Evolutionary conservation across 2,329 filamentous ascomycete species (phyloP), one percentile per base, ranked within the genome.

Genomic region (Apiospora koreana): DNA sequence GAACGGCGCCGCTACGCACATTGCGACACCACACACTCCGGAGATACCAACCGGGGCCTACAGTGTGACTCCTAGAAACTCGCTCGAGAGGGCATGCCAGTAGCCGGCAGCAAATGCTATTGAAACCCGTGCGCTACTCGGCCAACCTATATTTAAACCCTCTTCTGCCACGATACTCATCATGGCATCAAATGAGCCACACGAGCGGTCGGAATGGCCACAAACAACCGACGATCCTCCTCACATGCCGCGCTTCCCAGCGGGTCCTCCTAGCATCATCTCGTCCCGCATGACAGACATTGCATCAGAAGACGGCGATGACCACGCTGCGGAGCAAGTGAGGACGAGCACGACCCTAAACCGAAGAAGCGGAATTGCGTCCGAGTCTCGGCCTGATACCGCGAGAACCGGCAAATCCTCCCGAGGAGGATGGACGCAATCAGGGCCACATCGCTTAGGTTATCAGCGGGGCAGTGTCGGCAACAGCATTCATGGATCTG

Each of bases 201-300:
- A 46, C 42, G 45, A 46, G 25, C 42, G 65, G 65, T 46, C 65
- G 35, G 58, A 41, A 48, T 41, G 35, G 70, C 80, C 83, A 62
- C 76, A 77, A 68, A 80, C 84, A 68, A 82, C 82, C 48, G 79
- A 79, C 69, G 77, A 78, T 71, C 83, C 84, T 68, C 3, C 31
- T 62, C 79, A 81, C 25, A 76, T 75, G 48, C 81, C 83, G 2
- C 81, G 83, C 58, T 82, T 83, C 65, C 81, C 83, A 2, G 75
- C 84, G 71, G 86, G 88, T 42, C 86, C 88, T 28, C 85, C 89
- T 65, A 92, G 91, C 73, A 86, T 92, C 70, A 91, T 93, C 68
- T 93, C 92, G 38, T 93, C 91, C 70, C 89, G 89, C 72, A 91
- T 93, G 87, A 93, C 91, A 42, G 88, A 91, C 72, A 87, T 90